Percentiles rank a stretch among this genome's conserved stretches.
Evolutionary conservation across 1,139 yeast genomes (phyloP).

Genomic region (Hemisphaericaspora lyxosophila): DNA sequence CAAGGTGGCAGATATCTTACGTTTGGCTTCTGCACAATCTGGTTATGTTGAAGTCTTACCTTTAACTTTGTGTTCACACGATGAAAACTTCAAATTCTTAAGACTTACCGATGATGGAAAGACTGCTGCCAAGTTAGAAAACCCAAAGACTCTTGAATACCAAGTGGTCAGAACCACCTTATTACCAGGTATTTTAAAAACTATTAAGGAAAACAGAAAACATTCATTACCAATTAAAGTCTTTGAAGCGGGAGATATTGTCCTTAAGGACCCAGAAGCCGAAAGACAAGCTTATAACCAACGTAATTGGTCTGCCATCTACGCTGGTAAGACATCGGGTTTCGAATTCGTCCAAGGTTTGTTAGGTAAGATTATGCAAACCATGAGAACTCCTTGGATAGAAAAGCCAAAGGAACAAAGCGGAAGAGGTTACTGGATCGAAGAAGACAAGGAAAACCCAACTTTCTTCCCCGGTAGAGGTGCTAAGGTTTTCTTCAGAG

Average conservation of each 20-base stretch:
- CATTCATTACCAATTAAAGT: slow-evolving; percentile 93
- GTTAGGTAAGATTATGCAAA: slow-evolving; percentile 93
- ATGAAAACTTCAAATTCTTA: slow-evolving; percentile 89
- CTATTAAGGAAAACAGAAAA: slow-evolving; percentile 93
- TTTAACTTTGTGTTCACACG: slow-evolving; percentile 91
- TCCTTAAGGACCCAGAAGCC: slow-evolving; percentile 70
- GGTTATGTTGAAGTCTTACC: slow-evolving; percentile 98
- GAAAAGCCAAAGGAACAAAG: slow-evolving; percentile 51
- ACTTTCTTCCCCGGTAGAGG: slow-evolving; percentile 98
- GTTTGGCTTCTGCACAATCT: slow-evolving; percentile 89
- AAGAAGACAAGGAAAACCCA: slow-evolving; percentile 61
- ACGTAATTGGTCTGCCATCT: slow-evolving; percentile 92
- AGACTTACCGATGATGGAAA: slow-evolving; percentile 72
- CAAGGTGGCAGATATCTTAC: slow-evolving; percentile 85
- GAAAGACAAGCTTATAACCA: slow-evolving; percentile 93
- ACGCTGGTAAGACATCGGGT: slow-evolving; percentile 93
- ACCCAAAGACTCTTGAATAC: slow-evolving; percentile 95
- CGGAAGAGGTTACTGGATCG: slow-evolving; percentile 83
- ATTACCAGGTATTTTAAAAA: slow-evolving; percentile 91
- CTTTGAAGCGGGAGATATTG: slow-evolving; percentile 94
- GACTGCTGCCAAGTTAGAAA: slow-evolving; percentile 83
- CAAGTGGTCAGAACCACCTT: slow-evolving; percentile 96
- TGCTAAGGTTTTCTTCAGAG: slow-evolving; percentile 77
- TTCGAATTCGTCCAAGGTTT: slow-evolving; percentile 94
- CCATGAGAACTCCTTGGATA: slow-evolving; percentile 86